Evolutionary conservation across 163 green algal species (phyloP), one percentile per base, ranked within the genome.

Genomic region (Smithsoniella earleae): DNA sequence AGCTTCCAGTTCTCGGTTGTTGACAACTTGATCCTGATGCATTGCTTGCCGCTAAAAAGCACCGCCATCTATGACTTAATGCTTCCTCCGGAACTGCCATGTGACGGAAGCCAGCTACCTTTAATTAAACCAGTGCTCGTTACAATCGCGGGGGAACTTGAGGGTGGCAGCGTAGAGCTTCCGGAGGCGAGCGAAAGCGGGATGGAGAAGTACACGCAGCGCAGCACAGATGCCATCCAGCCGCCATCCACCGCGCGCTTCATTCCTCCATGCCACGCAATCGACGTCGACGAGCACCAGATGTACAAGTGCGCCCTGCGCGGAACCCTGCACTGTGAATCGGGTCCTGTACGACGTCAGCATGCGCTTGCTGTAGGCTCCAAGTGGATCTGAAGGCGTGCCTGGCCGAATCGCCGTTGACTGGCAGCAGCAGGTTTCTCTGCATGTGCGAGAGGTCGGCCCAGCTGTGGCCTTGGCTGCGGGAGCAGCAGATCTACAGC

Each of bases 1-100:
- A 1, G 4, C 0, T n/a, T 69, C 1, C 58, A 34, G 58, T 69
- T 69, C 58, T 45, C 6, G 8, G 1, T 69, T 30, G 6, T 69
- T 1, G 58, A 69, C 25, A 69, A 69, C 25, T 25, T 69, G 3
- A 13, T 69, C 16, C 18, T 43, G 5, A 33, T 69, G 58, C 58
- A 69, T 1, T 69, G 58, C 58, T 36, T 69, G 58, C 58, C 25
- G 8, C 58, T 69, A 6, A 31, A 31, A 30, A 69, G 30, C 3
- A 31, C 58, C 4, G 34, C 58, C 27, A 30, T 69, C 6, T 69
- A 40, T 36, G 58, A 69, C 58, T 69, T 69, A 30, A 30, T 69
- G 20, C 58, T 69, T 18, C 58, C 31, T 30, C 58, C 58, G 4
- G 31, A 30, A n/a, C 22, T 69, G 25, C 20, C 58, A 1, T 10